Evolutionary conservation across 192 early-diverging fungal species (phyloP).

Genomic region (Backusella luteola): DNA sequence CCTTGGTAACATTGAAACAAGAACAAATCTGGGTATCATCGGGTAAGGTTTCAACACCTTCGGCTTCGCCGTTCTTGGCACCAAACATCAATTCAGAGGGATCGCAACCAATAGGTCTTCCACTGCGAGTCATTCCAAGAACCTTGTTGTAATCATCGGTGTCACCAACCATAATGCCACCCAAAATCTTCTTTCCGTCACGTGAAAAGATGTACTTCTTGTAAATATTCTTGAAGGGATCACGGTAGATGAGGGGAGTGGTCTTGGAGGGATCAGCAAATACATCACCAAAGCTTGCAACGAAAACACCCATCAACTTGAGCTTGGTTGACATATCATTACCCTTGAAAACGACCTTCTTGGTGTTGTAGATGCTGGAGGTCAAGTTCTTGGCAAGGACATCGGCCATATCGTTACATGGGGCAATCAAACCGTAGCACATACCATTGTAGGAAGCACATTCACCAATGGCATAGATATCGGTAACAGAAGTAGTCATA

Average conservation of each 20-base stretch:
- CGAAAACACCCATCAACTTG: conserved; percentile 66
- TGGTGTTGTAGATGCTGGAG: conserved; percentile 10
- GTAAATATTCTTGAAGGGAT: conserved; percentile 58
- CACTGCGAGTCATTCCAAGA: conserved; percentile 52
- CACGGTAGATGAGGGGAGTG: conserved; percentile 44
- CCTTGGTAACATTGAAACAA: conserved; percentile 70
- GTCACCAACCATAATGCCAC: conserved; percentile 70
- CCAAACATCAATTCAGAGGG: conserved; percentile 58
- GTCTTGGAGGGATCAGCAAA: conserved; percentile 45
- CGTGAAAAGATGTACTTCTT: conserved; percentile 57
- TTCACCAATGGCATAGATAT: conserved; percentile 65
- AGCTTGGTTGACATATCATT: conserved; percentile 69
- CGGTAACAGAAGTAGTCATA: conserved; percentile 40
- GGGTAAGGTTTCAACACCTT: conserved; percentile 51
- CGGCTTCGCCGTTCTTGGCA: conserved; percentile 31
- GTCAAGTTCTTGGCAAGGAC: conserved; percentile 55
- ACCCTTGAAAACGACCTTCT: conserved; percentile 43
- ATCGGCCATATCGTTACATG: conserved; percentile 75
- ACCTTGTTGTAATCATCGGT: conserved; percentile 65
- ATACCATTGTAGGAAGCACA: conserved; percentile 47
- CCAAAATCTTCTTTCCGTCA: conserved; percentile 65
- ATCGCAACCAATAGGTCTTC: conserved; percentile 41
- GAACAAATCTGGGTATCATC: conserved; percentile 72
- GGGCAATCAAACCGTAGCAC: conserved; percentile 61
- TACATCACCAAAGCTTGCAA: conserved; percentile 69